phyloP scores from a whole-genome alignment of 169 alveolate genomes.

The Eimeria falciformis region DNA sequence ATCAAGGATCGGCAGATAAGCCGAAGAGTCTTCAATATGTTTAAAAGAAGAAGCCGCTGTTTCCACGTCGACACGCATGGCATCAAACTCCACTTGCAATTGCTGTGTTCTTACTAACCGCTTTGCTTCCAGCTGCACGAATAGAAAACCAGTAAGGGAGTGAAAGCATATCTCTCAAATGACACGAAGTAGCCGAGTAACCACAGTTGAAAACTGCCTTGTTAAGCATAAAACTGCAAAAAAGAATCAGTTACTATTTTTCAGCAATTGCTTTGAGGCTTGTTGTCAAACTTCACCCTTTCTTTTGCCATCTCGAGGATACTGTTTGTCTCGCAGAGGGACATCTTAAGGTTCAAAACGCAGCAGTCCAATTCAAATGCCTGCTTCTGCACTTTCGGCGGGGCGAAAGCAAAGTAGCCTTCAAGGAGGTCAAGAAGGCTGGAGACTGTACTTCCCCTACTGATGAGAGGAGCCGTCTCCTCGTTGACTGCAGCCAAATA shows the following conservation, averaged over 20 bases:
- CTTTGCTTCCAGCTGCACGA: conserved; percentile 72
- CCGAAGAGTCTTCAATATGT: conserved; percentile 33
- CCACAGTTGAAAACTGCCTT: too few species aligned
- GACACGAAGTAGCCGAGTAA: too few species aligned
- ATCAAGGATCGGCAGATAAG: conserved; percentile 15
- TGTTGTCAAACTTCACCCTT: conserved; percentile 18
- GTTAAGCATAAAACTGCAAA: too few species aligned
- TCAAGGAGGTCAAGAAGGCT: conserved; percentile 40
- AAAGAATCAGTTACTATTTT: too few species aligned
- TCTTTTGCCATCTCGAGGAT: conserved; percentile 67
- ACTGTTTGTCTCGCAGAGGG: conserved; percentile 54
- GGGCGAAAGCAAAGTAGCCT: conserved; percentile 34
- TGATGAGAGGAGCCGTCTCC: conserved; percentile 61
- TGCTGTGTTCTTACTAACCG: conserved; percentile 51
- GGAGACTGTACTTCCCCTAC: conserved; percentile 19
- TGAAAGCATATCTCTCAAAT: not conserved
- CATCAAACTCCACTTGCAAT: conserved; percentile 39
- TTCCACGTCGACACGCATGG: conserved; percentile 33
- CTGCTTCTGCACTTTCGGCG: conserved; percentile 56
- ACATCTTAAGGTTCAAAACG: conserved; percentile 61
- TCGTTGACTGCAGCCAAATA: conserved; percentile 55
- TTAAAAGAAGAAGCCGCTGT: conserved; percentile 22
- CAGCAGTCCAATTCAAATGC: conserved; percentile 61
- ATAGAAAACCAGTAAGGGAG: not conserved
- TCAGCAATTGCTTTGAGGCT: too few species aligned